Conservation (phyloP, 805 yeast genomes). For the Zygotorulaspora chibaensis region DNA sequence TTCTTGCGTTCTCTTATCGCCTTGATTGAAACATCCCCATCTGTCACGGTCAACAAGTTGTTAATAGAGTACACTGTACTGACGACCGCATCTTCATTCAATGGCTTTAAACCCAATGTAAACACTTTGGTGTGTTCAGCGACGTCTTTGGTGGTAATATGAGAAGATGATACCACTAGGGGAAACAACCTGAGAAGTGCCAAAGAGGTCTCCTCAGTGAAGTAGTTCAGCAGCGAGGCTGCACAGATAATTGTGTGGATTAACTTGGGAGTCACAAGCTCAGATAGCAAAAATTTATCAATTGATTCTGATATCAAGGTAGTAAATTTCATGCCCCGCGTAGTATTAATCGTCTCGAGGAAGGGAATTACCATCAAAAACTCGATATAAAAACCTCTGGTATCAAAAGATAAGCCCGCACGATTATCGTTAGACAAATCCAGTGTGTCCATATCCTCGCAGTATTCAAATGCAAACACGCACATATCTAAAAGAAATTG, state of each 20-base stretch:
- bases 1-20: slow-evolving; percentile 36
- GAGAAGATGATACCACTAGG: slow-evolving; percentile 52
- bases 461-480: slow-evolving; percentile 24
- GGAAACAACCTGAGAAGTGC: slow-evolving; percentile 43
- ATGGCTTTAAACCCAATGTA: slow-evolving; percentile 59
- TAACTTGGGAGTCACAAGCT: slow-evolving; percentile 15
- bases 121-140: slow-evolving; percentile 51
- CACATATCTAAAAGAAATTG: slow-evolving; percentile 29
- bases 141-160: slow-evolving; percentile 46
- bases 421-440: slow-evolving; percentile 21
- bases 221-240: slow-evolving; percentile 50
- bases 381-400: slow-evolving; percentile 39
- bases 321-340: slow-evolving; percentile 42
- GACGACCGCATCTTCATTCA: slow-evolving; percentile 77
- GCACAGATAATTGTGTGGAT: slow-evolving; percentile 45
- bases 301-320: slow-evolving; percentile 49
- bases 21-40: slow-evolving; percentile 37
- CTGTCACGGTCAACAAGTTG: slow-evolving; percentile 61
- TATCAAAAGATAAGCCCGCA: slow-evolving; percentile 19
- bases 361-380: slow-evolving; percentile 32
- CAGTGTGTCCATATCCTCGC: slow-evolving; percentile 15
- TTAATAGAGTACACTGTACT: slow-evolving; percentile 80
- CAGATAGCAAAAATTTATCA: slow-evolving; percentile 42
- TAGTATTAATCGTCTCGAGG: slow-evolving; percentile 44
- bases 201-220: slow-evolving; percentile 34